Evolutionary conservation across 805 yeast species (phyloP).

Genomic region (Kurtzmaniella fragi): DNA sequence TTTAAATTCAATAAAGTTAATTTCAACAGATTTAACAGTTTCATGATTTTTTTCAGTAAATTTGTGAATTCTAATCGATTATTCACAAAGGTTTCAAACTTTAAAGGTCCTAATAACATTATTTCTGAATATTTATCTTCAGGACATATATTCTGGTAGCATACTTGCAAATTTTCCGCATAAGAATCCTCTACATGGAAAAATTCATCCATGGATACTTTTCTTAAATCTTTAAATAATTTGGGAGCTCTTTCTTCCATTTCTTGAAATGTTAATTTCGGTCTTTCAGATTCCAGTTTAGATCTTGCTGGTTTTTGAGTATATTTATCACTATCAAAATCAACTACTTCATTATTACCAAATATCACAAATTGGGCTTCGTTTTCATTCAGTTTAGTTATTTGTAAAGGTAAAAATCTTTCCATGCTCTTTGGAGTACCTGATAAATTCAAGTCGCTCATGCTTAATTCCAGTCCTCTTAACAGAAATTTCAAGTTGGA

Average conservation of each 20-base stretch:
- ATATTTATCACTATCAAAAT: background rate
- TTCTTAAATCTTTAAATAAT: background rate
- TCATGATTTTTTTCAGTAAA: slow-evolving; percentile 2
- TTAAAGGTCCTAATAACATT: background rate
- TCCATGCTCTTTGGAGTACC: no score
- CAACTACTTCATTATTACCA: slow-evolving; percentile 1
- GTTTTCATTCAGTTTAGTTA: no score
- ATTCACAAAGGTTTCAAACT: background rate
- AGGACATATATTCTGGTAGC: slow-evolving; percentile 1
- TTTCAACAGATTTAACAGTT: slow-evolving; percentile 2
- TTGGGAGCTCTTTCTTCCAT: slow-evolving; percentile 1
- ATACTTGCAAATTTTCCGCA: background rate
- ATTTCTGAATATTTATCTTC: background rate
- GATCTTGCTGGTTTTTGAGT: background rate
- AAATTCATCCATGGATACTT: background rate
- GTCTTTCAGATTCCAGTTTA: background rate
- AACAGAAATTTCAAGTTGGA: no score
- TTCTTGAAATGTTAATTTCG: background rate
- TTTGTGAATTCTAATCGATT: background rate
- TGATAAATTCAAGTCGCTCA: no score
- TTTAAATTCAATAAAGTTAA: slow-evolving; percentile 5
- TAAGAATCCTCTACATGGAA: background rate
- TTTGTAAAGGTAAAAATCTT: no score
- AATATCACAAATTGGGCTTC: no score
- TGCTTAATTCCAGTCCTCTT: no score